Conservation (phyloP, 768 basidiomycete species). For the Boletus eberwhitei region DNA sequence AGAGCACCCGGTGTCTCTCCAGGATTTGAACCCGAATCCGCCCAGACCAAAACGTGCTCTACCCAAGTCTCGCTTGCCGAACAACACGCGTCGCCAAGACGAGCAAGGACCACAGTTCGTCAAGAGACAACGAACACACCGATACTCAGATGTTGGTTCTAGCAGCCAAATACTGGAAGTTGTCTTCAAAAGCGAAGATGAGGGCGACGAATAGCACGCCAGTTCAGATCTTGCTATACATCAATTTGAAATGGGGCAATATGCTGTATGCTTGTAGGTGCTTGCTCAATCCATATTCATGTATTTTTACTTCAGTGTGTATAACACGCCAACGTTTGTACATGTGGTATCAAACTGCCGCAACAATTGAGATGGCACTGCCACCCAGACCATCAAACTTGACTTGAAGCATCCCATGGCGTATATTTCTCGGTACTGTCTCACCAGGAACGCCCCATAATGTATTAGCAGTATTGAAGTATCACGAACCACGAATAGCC, state of each 20-base stretch:
- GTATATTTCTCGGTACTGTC: neutral
- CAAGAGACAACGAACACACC: slow-evolving; percentile 27
- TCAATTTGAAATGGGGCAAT: neutral
- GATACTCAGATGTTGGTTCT: slow-evolving; percentile 16
- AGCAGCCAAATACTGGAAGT: slow-evolving; percentile 1
- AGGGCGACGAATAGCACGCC: slow-evolving; percentile 11
- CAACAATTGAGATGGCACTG: neutral
- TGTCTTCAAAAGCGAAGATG: slow-evolving; percentile 12
- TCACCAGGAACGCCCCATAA: neutral
- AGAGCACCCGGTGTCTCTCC: slow-evolving; percentile 16
- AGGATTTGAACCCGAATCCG: slow-evolving; percentile 2
- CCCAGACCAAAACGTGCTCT: slow-evolving; percentile 28
- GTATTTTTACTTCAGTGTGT: slow-evolving; percentile 2
- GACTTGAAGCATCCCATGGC: neutral
- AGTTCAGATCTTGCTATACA: neutral
- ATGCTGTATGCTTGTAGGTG: neutral
- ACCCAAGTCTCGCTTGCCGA: slow-evolving; percentile 21
- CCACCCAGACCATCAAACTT: neutral
- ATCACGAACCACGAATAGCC: neutral
- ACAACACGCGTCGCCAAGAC: neutral
- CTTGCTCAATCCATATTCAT: neutral
- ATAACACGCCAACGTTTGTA: neutral
- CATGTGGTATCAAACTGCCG: neutral
- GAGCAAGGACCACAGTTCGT: neutral
- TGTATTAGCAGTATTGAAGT: neutral